Percentiles rank a stretch among this genome's conserved stretches.
These are phyloP conservation scores for Xylaria grammica DNA, from an alignment of 495 filamentous ascomycete genomes.

Conservation along the genomic window DNA sequence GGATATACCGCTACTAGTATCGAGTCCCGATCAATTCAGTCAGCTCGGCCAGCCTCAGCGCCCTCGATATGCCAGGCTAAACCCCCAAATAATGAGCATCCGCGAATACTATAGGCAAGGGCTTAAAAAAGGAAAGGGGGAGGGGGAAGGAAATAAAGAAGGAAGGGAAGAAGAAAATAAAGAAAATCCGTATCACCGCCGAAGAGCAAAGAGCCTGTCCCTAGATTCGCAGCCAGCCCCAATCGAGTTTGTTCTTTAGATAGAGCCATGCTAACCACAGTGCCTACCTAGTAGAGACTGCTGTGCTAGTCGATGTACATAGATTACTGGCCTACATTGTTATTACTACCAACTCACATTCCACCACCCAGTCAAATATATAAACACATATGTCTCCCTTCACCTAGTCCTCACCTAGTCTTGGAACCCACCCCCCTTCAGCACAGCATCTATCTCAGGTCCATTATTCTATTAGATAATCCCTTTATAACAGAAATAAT, in stretches of 20 bases:
- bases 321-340: conserved; percentile 4
- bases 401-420: conserved; percentile 8
- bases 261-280: not conserved
- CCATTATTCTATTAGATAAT: not conserved
- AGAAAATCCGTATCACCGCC: not conserved
- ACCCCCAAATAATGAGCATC: no score
- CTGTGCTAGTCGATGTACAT: not conserved
- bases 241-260: not conserved
- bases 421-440: not conserved
- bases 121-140: no score
- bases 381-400: conserved; percentile 3
- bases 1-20: no score
- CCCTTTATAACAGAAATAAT: conserved; percentile 21
- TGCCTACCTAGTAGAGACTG: not conserved
- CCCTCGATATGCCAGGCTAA: not conserved
- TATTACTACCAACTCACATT: not conserved
- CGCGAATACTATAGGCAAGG: no score
- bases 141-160: no score
- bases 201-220: conserved; percentile 6
- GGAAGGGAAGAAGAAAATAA: not conserved
- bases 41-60: not conserved
- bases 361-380: not conserved
- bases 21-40: not conserved
- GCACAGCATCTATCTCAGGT: not conserved
- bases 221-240: not conserved